Percentiles rank a stretch among this genome's conserved stretches.
Conservation (phyloP, 371 early-diverging fungal genomes). For the Mucor plumbeus region DNA sequence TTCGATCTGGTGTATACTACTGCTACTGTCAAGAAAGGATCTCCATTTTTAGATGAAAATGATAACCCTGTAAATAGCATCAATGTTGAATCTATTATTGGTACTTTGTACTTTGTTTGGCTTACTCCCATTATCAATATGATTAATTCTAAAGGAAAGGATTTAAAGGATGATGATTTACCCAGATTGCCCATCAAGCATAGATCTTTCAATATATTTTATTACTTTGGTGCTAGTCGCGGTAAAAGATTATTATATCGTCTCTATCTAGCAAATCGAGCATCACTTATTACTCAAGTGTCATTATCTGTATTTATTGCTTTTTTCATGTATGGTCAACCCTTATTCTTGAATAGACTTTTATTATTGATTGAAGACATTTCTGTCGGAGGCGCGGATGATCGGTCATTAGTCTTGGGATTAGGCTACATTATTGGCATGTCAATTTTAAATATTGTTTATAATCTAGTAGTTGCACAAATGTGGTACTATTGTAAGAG, state of each 20-base stretch:
- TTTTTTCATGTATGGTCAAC: slow-evolving; percentile 33
- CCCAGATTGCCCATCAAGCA: slow-evolving; percentile 31
- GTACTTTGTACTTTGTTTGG: slow-evolving; percentile 33
- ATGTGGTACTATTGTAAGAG: slow-evolving; percentile 51
- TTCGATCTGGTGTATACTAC: slow-evolving; percentile 35
- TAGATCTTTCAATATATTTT: slow-evolving; percentile 39
- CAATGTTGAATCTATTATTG: slow-evolving; percentile 27
- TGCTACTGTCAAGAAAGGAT: slow-evolving; percentile 32
- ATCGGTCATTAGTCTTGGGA: slow-evolving; percentile 33
- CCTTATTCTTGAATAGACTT: slow-evolving; percentile 42
- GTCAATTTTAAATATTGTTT: slow-evolving; percentile 37
- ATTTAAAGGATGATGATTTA: slow-evolving; percentile 38
- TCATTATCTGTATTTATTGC: slow-evolving; percentile 33
- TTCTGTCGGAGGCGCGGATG: slow-evolving; percentile 12
- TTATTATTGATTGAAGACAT: slow-evolving; percentile 39
- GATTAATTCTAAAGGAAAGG: slow-evolving; percentile 29
- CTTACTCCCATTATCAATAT: slow-evolving; percentile 30
- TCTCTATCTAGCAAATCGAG: slow-evolving; percentile 28
- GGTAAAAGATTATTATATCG: slow-evolving; percentile 29
- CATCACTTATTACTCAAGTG: slow-evolving; percentile 31
- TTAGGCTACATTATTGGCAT: slow-evolving; percentile 45
- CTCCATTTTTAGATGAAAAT: slow-evolving; percentile 38
- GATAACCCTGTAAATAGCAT: slow-evolving; percentile 22
- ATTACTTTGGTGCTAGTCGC: slow-evolving; percentile 27
- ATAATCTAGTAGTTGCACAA: slow-evolving; percentile 44